Base-by-base conservation (phyloP, 2,329 filamentous ascomycete genomes). In the Penicillium brevicompactum region DNA sequence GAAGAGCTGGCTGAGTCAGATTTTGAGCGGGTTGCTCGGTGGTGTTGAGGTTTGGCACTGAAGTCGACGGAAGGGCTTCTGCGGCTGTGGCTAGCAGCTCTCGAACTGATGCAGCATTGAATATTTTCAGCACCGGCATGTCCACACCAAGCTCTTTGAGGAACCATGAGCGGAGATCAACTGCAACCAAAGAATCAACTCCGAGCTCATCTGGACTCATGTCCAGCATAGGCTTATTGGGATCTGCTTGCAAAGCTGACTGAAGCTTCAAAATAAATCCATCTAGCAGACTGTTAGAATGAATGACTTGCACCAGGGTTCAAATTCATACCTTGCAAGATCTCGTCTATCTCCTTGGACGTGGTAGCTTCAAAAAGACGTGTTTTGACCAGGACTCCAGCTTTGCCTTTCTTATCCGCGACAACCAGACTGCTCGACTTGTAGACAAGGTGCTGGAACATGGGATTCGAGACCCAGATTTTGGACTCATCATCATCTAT, bases 111-210 rank as follows among this genome's bases (percentile, higher is more conserved):
- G 55, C 56, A 2, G 58, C 61, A 16, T 65, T 62, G 40, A 67
- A 60, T 5, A 69, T 64, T 22, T 67, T 67, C 14, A 69, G 46
- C 1, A 68, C 62, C 1, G 66, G 56, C 22, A 69, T 55, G n/a
- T 67, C 61, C 1, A 65, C 59, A 1, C 54, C 49, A 2, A 68
- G 43, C 32, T 66, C 62, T 38, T 60, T 65, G 5, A 60, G 27
- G 45, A 69, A 64, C 63, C 65, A 69, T 4, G 62, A 66, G 4
- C 66, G 61, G 11, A 68, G 49, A 21, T 68, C 66, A 18, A 68
- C 64, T 3, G 66, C 67, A 5, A 64, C 51, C 13, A 68, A 53
- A 1, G 66, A 68, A 37, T 69, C 67, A 8, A 68, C 58, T 8
- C 67, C 66, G 22, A 64, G 60, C 11, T 60, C 55, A 40, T 63